Conservation (phyloP, 2,329 filamentous ascomycete species). For the Aspergillus awamori region DNA sequence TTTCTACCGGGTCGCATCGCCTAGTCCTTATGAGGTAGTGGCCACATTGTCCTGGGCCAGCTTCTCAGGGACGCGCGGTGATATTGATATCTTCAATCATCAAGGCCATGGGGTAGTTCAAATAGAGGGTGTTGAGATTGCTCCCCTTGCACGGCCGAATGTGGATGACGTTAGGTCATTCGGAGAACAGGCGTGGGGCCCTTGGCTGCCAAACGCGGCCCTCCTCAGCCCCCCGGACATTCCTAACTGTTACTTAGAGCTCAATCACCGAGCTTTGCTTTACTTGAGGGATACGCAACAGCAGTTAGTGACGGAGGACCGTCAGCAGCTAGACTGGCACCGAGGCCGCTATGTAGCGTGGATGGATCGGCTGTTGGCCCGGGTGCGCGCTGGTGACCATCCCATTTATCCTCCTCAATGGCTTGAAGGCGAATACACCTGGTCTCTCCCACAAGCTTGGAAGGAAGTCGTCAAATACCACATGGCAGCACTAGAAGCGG, state of each 20-base stretch:
- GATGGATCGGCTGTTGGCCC: conserved; percentile 7
- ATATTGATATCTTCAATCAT: conserved; percentile 4
- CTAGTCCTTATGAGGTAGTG: background rate
- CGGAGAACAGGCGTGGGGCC: conserved; percentile 1
- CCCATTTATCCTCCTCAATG: background rate
- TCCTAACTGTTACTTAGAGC: background rate
- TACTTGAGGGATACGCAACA: background rate
- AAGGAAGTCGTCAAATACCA: background rate
- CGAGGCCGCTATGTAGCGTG: conserved; percentile 4
- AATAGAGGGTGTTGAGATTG: conserved; percentile 3
- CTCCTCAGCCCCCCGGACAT: background rate
- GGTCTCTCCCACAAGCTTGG: background rate
- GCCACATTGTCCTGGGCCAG: background rate
- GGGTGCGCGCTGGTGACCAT: background rate
- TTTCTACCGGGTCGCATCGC: background rate
- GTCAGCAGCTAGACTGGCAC: background rate
- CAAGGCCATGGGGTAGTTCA: conserved; percentile 4
- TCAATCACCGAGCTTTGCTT: background rate
- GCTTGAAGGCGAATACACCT: background rate
- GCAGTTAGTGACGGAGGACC: conserved; percentile 1
- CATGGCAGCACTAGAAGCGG: background rate
- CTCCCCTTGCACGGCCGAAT: background rate
- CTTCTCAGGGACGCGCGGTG: background rate
- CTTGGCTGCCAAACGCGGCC: background rate
- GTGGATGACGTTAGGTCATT: background rate